These are phyloP conservation scores for Echria macrotheca DNA, from an alignment of 495 filamentous ascomycete genomes.

Conservation along the genomic window DNA sequence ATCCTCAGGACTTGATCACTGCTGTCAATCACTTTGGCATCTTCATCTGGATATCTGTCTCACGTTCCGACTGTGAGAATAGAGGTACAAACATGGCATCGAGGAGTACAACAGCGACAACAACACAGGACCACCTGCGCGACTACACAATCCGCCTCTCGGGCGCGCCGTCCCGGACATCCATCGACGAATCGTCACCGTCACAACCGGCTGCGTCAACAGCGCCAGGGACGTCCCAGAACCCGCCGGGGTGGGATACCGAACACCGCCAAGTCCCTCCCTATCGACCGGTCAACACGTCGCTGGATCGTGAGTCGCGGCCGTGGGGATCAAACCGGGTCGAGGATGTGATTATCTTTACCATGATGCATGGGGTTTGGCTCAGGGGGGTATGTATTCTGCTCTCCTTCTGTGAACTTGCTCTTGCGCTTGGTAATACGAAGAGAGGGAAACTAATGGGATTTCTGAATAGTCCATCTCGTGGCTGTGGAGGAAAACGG, in stretches of 20 bases:
- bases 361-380: constrained; percentile 50
- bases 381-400: constrained; percentile 44
- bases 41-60: not conserved
- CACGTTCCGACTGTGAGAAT: too few relatives aligned
- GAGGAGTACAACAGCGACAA: constrained; percentile 24
- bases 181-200: constrained; percentile 14
- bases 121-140: constrained; percentile 28
- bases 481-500: constrained; percentile 28
- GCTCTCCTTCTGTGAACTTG: too few relatives aligned
- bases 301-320: constrained; percentile 37
- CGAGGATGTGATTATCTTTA: constrained; percentile 42
- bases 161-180: too few relatives aligned
- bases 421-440: too few relatives aligned
- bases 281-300: constrained; percentile 43
- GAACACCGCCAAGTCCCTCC: constrained; percentile 45
- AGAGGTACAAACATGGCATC: constrained; percentile 24
- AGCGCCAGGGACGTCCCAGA: constrained; percentile 15
- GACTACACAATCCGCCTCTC: constrained; percentile 47
- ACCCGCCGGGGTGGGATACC: constrained; percentile 38
- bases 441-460: not conserved
- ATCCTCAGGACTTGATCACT: too few relatives aligned
- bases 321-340: constrained; percentile 37
- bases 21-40: too few relatives aligned
- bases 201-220: constrained; percentile 1
- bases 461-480: constrained; percentile 4